Conservation (phyloP, 2,329 filamentous ascomycete genomes). For the Phaeosphaeriaceae sp. region DNA sequence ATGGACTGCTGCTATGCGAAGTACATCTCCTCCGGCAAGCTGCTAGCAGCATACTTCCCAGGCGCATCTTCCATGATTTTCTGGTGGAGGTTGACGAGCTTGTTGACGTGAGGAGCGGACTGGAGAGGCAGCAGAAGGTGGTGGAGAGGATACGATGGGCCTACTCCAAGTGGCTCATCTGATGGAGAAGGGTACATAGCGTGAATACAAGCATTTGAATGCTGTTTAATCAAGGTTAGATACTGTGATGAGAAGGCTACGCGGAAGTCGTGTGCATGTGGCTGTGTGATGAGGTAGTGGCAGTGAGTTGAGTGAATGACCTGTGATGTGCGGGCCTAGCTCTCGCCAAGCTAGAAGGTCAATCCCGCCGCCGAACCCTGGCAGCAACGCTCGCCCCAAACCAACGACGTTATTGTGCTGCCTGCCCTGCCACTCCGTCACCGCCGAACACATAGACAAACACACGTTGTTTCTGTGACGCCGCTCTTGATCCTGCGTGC, state of each 20-base stretch:
- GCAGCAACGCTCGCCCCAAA: not conserved
- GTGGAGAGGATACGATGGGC: slow-evolving; percentile 88
- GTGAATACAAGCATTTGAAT: not conserved
- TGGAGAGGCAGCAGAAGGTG: slow-evolving; percentile 79
- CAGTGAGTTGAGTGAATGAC: not conserved
- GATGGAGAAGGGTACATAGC: slow-evolving; percentile 15
- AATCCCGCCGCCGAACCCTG: slow-evolving; percentile 14
- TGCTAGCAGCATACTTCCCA: slow-evolving; percentile 72
- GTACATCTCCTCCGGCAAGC: slow-evolving; percentile 81
- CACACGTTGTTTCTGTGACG: not conserved
- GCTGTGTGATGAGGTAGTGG: not conserved
- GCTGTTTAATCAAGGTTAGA: no score
- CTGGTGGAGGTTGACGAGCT: slow-evolving; percentile 87
- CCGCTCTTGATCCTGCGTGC: not conserved
- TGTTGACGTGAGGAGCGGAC: slow-evolving; percentile 78
- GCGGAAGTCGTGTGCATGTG: not conserved
- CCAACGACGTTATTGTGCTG: slow-evolving; percentile 10
- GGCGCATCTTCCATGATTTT: slow-evolving; percentile 82
- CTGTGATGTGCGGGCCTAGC: not conserved
- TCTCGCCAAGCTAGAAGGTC: slow-evolving; percentile 22
- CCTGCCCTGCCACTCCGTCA: slow-evolving; percentile 8
- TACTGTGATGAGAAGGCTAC: no score
- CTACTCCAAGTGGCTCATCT: slow-evolving; percentile 75
- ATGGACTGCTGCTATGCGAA: slow-evolving; percentile 88
- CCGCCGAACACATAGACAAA: not conserved